Evolutionary conservation across 208 protist species (phyloP), one percentile per base, ranked within the genome.

Genomic region (Balamuthia mandrillaris): DNA sequence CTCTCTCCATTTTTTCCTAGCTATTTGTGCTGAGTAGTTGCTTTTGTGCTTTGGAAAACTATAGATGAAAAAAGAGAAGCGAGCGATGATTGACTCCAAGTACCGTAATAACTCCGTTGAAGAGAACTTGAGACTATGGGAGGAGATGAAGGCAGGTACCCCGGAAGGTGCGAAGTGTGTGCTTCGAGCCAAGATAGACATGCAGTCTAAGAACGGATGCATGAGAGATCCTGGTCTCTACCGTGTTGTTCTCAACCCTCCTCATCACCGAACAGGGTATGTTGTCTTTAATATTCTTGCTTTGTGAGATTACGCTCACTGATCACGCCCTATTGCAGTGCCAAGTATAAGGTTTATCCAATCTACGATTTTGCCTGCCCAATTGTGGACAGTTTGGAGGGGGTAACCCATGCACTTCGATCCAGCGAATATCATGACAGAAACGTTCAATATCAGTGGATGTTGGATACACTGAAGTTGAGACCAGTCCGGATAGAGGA

Each of bases 281-380:
- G 14, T 47, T 6, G 14, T 79, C 27, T 51, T 29, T 27, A 31
- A 85, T 14, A 84, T n/a, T n/a, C n/a, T n/a, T n/a, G n/a, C n/a
- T n/a, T n/a, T n/a, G n/a, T n/a, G n/a, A n/a, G n/a, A n/a, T n/a
- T n/a, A n/a, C n/a, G n/a, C n/a, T n/a, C n/a, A n/a, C n/a, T n/a
- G n/a, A n/a, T n/a, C n/a, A n/a, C n/a, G n/a, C n/a, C n/a, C n/a
- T n/a, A n/a, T n/a, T n/a, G n/a, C 44, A 81, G 91, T 10, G 60
- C 60, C 44, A 93, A 93, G 93, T 97, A 84, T 96, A 94, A 94
- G 74, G 72, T 72, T 21, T 97, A 99, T 90, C 98, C 98, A 33
- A 98, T 97, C 1, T 99, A 99, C 91, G 98, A 99, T 88, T 98
- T 99, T 87, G 98, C 96, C 65, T 99, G 98, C 92, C 98, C 98